These are phyloP conservation scores for Vanderwaltozyma polyspora DNA, from an alignment of 805 yeast species.

Conservation along the genomic window DNA sequence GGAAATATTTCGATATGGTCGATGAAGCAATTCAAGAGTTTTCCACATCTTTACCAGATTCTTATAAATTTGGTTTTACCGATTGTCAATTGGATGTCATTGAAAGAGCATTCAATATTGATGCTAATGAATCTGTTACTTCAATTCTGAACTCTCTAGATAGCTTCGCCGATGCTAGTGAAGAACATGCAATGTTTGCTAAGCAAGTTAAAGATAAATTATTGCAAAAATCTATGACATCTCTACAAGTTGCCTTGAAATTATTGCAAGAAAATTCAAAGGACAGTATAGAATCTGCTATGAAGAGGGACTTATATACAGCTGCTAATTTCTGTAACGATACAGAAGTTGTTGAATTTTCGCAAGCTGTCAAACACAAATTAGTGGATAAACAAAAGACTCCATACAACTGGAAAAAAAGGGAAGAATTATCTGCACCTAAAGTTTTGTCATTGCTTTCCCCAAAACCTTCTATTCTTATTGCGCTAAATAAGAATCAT, in stretches of 20 bases:
- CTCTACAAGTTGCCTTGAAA: slow-evolving; percentile 61
- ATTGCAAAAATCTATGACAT: slow-evolving; percentile 61
- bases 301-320: slow-evolving; percentile 60
- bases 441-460: slow-evolving; percentile 16
- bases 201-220: slow-evolving; percentile 42
- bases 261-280: slow-evolving; percentile 51
- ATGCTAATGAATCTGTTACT: slow-evolving; percentile 33
- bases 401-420: slow-evolving; percentile 42
- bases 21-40: slow-evolving; percentile 72
- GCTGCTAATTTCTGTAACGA: slow-evolving; percentile 60
- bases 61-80: slow-evolving; percentile 47
- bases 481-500: slow-evolving; percentile 21
- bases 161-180: slow-evolving; percentile 37
- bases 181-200: slow-evolving; percentile 56
- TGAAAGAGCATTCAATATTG: slow-evolving; percentile 52
- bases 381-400: slow-evolving; percentile 45
- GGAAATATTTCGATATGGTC: slow-evolving; percentile 34
- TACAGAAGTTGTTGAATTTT: slow-evolving; percentile 41
- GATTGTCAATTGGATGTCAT: slow-evolving; percentile 49
- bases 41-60: slow-evolving; percentile 52
- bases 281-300: slow-evolving; percentile 50
- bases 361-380: slow-evolving; percentile 55
- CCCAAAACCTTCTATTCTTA: slow-evolving; percentile 25
- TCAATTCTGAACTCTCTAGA: slow-evolving; percentile 44
- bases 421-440: slow-evolving; percentile 11